Percentiles rank a stretch among this genome's conserved stretches.
Conservation (phyloP, 2,329 filamentous ascomycete genomes). For the Aschersonia sp. region DNA sequence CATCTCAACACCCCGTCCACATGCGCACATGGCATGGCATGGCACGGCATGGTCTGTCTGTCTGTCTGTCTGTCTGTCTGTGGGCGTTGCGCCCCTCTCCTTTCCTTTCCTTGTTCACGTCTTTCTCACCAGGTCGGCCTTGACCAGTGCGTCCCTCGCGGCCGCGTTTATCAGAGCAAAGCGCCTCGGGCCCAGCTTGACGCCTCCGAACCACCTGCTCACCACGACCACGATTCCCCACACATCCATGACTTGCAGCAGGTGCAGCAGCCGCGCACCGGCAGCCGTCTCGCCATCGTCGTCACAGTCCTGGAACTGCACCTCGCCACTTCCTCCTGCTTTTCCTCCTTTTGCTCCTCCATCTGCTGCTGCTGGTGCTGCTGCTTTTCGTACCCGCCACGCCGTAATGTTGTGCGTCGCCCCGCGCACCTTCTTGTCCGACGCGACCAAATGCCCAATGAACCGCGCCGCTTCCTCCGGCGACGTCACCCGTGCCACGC, state of each 20-base stretch:
- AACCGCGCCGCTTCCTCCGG: slow-evolving; percentile 56
- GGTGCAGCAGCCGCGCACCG: slow-evolving; percentile 67
- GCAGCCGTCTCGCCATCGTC: slow-evolving; percentile 94
- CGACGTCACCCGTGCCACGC: slow-evolving; percentile 55
- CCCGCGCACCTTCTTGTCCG: slow-evolving; percentile 69
- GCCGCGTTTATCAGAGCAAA: slow-evolving; percentile 84
- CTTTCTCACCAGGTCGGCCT: slow-evolving; percentile 51
- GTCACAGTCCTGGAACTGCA: slow-evolving; percentile 72
- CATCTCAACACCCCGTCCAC: no score
- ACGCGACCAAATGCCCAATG: slow-evolving; percentile 61
- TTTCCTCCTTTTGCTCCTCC: slow-evolving; percentile 14
- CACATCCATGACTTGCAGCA: slow-evolving; percentile 89
- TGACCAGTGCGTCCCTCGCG: slow-evolving; percentile 71
- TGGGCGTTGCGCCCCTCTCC: neutral
- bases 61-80: neutral
- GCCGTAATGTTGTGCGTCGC: slow-evolving; percentile 95
- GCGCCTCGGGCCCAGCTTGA: slow-evolving; percentile 74
- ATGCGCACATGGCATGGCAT: neutral
- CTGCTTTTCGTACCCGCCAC: slow-evolving; percentile 55
- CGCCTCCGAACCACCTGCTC: slow-evolving; percentile 86
- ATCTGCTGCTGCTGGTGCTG: no score
- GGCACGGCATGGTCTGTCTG: neutral
- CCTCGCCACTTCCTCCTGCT: neutral
- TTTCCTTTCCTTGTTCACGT: neutral
- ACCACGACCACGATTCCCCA: slow-evolving; percentile 92